Percentiles rank a stretch among this genome's conserved stretches.
Conservation (phyloP, 2,329 filamentous ascomycete genomes). For the Fusarium longipes region DNA sequence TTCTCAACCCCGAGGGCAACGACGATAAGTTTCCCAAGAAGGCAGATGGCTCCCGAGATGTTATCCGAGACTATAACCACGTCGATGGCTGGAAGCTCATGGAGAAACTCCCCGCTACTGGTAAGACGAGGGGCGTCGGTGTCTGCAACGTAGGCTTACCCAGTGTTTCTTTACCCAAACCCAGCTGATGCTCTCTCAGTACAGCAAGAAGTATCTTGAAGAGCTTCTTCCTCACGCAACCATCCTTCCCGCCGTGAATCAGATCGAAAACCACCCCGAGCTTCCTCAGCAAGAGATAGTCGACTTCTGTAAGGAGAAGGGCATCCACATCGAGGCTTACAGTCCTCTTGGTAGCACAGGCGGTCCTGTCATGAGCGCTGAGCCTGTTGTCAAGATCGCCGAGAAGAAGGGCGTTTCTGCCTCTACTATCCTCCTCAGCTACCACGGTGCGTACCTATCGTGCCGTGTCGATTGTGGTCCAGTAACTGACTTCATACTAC, state of each 20-base stretch:
- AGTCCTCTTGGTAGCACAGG: conserved; percentile 73
- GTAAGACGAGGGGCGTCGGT: conserved; percentile 66
- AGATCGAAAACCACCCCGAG: conserved; percentile 79
- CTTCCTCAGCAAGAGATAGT: conserved; percentile 79
- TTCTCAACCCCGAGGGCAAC: conserved; percentile 83
- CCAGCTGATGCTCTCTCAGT: conserved; percentile 50
- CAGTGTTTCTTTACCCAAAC: not conserved
- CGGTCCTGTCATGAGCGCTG: conserved; percentile 72
- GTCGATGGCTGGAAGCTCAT: conserved; percentile 81
- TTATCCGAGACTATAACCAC: conserved; percentile 75
- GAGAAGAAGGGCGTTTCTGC: conserved; percentile 71
- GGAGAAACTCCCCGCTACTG: conserved; percentile 71
- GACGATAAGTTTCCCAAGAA: conserved; percentile 80
- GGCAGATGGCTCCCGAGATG: conserved; percentile 78
- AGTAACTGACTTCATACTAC: conserved; percentile 23
- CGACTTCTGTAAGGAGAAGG: conserved; percentile 73
- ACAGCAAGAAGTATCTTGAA: conserved; percentile 67
- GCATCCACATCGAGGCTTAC: conserved; percentile 79
- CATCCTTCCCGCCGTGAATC: conserved; percentile 74
- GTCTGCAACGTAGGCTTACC: conserved; percentile 61
- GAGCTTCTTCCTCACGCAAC: conserved; percentile 62
- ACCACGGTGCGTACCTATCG: conserved; percentile 67
- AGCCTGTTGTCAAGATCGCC: conserved; percentile 71
- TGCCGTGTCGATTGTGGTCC: not conserved
- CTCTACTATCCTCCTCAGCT: conserved; percentile 75